A percentile compares a stretch with the other conserved stretches of the same genome.
Conservation (phyloP, 768 basidiomycete species). For the Strobilomyces echinocephalus region DNA sequence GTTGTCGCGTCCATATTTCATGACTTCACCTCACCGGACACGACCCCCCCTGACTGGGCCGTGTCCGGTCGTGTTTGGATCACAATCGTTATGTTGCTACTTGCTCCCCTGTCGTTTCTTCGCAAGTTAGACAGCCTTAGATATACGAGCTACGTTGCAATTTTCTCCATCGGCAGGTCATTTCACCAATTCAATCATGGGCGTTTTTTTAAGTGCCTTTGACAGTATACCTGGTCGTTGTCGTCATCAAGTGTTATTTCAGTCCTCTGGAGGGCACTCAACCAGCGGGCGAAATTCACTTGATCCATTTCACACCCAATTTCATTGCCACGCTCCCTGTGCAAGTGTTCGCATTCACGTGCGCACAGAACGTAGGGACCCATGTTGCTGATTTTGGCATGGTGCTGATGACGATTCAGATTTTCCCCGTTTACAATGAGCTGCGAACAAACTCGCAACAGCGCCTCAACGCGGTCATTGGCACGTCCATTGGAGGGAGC, state of each 20-base stretch:
- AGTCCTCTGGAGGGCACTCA: constrained; percentile 63
- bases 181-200: neutral
- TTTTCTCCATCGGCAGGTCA: constrained; percentile 80
- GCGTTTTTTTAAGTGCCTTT: neutral
- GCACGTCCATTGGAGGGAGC: constrained; percentile 80
- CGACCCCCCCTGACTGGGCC: constrained; percentile 70
- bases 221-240: constrained; percentile 71
- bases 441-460: constrained; percentile 72
- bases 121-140: constrained; percentile 79
- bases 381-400: neutral
- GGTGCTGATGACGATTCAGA: constrained; percentile 37
- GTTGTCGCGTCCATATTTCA: constrained; percentile 83
- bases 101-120: constrained; percentile 80
- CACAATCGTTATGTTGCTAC: constrained; percentile 64
- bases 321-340: constrained; percentile 89
- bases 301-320: constrained; percentile 69
- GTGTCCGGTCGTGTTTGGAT: constrained; percentile 82
- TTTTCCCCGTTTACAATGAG: constrained; percentile 95
- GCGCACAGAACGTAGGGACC: constrained; percentile 78
- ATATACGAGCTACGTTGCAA: constrained; percentile 86
- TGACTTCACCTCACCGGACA: constrained; percentile 59
- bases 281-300: constrained; percentile 59
- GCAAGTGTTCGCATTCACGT: constrained; percentile 90
- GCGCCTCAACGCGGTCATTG: constrained; percentile 85
- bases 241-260: constrained; percentile 79